Conservation (phyloP, 495 filamentous ascomycete species). For the Trichoderma gamsii region DNA sequence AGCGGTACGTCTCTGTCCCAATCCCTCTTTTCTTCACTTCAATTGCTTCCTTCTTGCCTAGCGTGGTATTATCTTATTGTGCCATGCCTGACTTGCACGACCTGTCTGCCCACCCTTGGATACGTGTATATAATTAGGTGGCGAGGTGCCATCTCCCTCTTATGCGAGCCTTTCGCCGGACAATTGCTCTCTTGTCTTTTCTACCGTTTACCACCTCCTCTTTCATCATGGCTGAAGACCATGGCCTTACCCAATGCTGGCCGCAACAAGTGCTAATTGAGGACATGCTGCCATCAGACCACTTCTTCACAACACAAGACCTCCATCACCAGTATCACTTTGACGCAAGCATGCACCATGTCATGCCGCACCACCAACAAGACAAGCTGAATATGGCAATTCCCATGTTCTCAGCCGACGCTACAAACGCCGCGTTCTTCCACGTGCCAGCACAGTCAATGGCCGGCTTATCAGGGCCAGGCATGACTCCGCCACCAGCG, state of each 20-base stretch:
- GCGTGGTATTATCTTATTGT: no score
- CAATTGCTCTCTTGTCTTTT: background rate
- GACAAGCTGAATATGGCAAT: background rate
- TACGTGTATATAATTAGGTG: background rate
- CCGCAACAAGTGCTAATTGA: background rate
- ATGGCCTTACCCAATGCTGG: background rate
- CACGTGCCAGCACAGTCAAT: background rate
- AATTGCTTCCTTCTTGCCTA: no score
- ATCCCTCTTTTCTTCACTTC: no score
- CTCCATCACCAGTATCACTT: conserved; percentile 11
- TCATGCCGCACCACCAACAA: background rate
- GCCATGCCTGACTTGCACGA: no score
- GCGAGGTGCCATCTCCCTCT: background rate
- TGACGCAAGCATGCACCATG: conserved; percentile 4
- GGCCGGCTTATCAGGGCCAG: background rate
- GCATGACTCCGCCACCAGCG: background rate
- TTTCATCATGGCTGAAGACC: background rate
- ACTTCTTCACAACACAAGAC: background rate
- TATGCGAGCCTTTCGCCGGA: background rate
- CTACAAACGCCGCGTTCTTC: background rate
- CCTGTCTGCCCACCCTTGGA: background rate
- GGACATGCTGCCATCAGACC: background rate
- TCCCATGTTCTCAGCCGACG: background rate
- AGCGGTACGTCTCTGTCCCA: background rate
- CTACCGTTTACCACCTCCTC: background rate